These are phyloP conservation scores for Phytophthora multivora DNA, from an alignment of 352 stramenopile species.

Conservation along the genomic window DNA sequence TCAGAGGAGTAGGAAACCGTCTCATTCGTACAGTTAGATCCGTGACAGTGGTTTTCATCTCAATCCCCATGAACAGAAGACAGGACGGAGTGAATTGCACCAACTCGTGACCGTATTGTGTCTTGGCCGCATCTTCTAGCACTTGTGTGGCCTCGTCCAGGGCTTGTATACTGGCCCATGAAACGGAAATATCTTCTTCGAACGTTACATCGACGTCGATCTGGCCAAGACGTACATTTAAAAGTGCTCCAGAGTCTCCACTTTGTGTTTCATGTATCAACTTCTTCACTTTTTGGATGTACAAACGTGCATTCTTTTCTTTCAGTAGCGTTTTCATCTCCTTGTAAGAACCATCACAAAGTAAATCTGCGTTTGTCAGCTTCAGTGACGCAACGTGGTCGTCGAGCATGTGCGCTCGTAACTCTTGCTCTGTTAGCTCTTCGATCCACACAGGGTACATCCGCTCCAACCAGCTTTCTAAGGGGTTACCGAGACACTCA, in stretches of 20 bases:
- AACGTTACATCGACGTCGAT: conserved; percentile 46
- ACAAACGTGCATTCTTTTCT: conserved; percentile 69
- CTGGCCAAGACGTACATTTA: conserved; percentile 37
- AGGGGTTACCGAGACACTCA: conserved; percentile 49
- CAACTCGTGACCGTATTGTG: conserved; percentile 15
- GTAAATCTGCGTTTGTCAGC: conserved; percentile 55
- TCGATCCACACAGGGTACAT: conserved; percentile 80
- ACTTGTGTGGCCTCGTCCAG: conserved; percentile 55
- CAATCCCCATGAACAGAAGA: conserved; percentile 36
- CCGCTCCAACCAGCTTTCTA: conserved; percentile 74
- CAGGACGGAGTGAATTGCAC: conserved; percentile 32
- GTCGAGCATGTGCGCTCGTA: conserved; percentile 62
- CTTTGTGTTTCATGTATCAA: conserved; percentile 8
- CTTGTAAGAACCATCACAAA: conserved; percentile 37
- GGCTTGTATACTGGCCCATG: conserved; percentile 32
- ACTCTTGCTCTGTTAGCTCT: conserved; percentile 66
- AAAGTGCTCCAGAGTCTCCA: conserved; percentile 23
- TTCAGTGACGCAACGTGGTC: conserved; percentile 65
- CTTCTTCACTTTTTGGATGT: conserved; percentile 62
- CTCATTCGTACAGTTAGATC: conserved; percentile 49
- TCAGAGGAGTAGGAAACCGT: conserved; percentile 53
- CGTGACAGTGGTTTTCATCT: conserved; percentile 33
- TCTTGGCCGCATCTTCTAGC: conserved; percentile 34
- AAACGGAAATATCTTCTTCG: conserved; percentile 37
- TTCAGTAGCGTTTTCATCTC: conserved; percentile 54